A percentile compares a stretch with the other conserved stretches of the same genome.
phyloP scores from a whole-genome alignment of 495 filamentous ascomycete genomes.

The Podospora sp. region DNA sequence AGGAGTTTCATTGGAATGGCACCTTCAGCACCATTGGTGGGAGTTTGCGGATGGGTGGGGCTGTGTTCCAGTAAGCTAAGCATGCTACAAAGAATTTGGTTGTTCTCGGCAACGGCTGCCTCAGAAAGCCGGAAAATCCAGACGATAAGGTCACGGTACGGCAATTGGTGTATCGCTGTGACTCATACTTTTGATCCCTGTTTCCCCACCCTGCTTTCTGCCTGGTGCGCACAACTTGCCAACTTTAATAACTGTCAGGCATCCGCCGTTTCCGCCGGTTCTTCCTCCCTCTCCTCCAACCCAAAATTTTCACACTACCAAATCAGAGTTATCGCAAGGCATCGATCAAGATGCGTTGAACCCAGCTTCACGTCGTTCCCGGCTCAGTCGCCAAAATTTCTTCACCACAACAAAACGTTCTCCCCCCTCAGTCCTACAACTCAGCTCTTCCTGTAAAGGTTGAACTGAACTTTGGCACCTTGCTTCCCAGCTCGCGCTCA shows the following conservation, averaged over 20 bases:
- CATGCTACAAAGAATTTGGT: too few species aligned
- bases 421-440: constrained; percentile 47
- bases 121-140: too few species aligned
- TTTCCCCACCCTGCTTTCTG: constrained; percentile 20
- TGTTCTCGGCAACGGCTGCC: not conserved
- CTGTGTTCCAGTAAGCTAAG: not conserved
- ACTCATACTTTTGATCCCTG: constrained; percentile 32
- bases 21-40: constrained; percentile 3
- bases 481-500: constrained; percentile 51
- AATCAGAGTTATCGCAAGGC: constrained; percentile 26
- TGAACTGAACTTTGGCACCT: constrained; percentile 57
- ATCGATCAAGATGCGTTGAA: constrained; percentile 46
- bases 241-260: constrained; percentile 30
- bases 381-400: constrained; percentile 49
- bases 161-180: constrained; percentile 16
- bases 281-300: constrained; percentile 31
- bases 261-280: constrained; percentile 28
- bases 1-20: constrained; percentile 6
- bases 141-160: not conserved
- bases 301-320: constrained; percentile 24
- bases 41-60: not conserved
- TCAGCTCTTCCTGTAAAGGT: constrained; percentile 58
- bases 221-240: constrained; percentile 3
- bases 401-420: constrained; percentile 38
- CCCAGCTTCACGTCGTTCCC: constrained; percentile 27